Base-by-base conservation (phyloP, 2,329 filamentous ascomycete species). In the Fusarium napiforme region DNA sequence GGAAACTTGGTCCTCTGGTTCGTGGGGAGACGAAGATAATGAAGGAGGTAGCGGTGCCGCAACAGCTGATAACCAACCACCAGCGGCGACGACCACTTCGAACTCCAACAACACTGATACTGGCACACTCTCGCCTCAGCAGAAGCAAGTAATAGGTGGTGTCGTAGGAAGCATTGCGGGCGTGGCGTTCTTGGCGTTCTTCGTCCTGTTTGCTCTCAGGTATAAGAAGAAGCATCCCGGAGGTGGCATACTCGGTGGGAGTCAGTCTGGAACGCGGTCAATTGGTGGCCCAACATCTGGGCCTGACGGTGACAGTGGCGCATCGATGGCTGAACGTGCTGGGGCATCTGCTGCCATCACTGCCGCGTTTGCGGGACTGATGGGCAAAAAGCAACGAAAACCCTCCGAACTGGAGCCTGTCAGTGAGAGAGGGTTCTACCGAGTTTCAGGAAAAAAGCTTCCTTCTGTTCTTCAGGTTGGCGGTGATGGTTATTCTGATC, bases 391-490 rank as follows among this genome's bases (percentile, higher is more conserved):
- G 78, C 71, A 63, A 30, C 59, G 60, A 28, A 68, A 63, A 36
- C 69, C 70, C 56, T 70, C 79, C 57, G 72, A 71, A 55, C 78
- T 77, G 21, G 78, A 79, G 46, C 83, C 83, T 40, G 80, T 78
- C 30, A 85, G 83, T 34, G 89, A 92, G 77, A 83, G 85, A 68
- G 88, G 90, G 2, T 93, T 93, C 78, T 88, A 91, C 70, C 88
- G 90, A 36, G 87, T 93, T 5, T 91, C 90, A 10, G 91, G 91
- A 69, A 87, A 87, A 76, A 92, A 92, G 76, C 79, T 93, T 64
- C 88, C 89, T 7, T 90, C 91, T 5, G 90, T 92, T 15, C 81
- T 92, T 42, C 85, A 89, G 66, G 85, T 84, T 52, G 90, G 90
- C 19, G 90, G 90, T 10, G 90, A 92, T 77, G 90, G 90, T 4